These are phyloP conservation scores for Leccinum cinnamomeum DNA, from an alignment of 1,284 basidiomycete genomes.

Conservation along the genomic window DNA sequence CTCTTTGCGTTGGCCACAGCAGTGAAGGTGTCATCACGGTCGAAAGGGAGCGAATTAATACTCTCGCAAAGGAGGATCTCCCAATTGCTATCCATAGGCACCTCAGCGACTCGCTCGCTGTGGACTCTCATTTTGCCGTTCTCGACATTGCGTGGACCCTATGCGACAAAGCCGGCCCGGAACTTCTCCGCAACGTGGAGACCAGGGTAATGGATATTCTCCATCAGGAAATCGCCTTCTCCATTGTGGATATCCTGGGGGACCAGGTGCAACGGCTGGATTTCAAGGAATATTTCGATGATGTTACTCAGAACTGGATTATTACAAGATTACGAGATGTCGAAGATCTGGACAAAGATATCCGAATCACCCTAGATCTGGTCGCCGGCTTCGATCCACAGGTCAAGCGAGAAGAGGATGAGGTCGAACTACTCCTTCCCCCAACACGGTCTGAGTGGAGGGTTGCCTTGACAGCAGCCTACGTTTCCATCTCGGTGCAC, in stretches of 20 bases:
- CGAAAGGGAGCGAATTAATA: constrained; percentile 75
- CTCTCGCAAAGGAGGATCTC: constrained; percentile 64
- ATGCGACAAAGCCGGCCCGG: constrained; percentile 55
- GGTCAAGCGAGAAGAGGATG: constrained; percentile 73
- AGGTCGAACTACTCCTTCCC: constrained; percentile 55
- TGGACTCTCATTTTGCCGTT: constrained; percentile 53
- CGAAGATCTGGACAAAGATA: constrained; percentile 54
- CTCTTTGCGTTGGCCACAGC: constrained; percentile 54
- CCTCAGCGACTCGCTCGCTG: constrained; percentile 41
- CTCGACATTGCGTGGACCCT: constrained; percentile 62
- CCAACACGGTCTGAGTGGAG: constrained; percentile 59
- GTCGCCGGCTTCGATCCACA: constrained; percentile 68
- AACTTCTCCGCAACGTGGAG: constrained; percentile 57
- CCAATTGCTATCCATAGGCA: constrained; percentile 57
- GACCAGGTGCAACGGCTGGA: constrained; percentile 57
- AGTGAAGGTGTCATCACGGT: constrained; percentile 60
- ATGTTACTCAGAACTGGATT: constrained; percentile 60
- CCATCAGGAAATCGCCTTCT: constrained; percentile 73
- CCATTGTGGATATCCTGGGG: constrained; percentile 69
- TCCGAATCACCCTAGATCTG: constrained; percentile 58
- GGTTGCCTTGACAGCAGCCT: constrained; percentile 59
- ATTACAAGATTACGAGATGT: constrained; percentile 55
- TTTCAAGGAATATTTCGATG: constrained; percentile 56
- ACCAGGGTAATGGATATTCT: constrained; percentile 58
- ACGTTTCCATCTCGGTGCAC: constrained; percentile 59